Conservation (phyloP, 164 flowering plant genomes). For the Cinnamomum micranthum region DNA sequence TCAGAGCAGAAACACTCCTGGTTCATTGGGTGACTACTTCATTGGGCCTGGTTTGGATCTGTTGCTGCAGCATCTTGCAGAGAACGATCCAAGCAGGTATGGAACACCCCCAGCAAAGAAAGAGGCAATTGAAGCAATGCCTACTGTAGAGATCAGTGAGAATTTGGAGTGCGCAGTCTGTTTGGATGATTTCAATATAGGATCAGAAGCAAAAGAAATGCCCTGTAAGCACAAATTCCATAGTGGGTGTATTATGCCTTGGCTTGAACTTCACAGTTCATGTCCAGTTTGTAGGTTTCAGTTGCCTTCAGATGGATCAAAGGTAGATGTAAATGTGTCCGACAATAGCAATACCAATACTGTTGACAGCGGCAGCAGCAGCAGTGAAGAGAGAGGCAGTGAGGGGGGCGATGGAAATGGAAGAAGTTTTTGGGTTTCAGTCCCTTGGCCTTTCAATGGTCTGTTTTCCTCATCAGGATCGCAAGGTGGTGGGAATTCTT, state of each 20-base stretch:
- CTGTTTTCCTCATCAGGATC: constrained; percentile 47
- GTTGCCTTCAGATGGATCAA: constrained; percentile 61
- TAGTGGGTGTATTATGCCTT: constrained; percentile 55
- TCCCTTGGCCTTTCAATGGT: constrained; percentile 62
- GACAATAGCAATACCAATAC: constrained; percentile 5
- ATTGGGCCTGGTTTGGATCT: constrained; percentile 71
- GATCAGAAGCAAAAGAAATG: constrained; percentile 72
- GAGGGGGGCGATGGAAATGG: constrained; percentile 34
- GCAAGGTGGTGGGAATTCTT: constrained; percentile 29
- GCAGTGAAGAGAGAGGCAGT: constrained; percentile 5
- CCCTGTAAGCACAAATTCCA: constrained; percentile 93
- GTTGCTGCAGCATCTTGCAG: constrained; percentile 80
- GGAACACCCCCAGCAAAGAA: constrained; percentile 90
- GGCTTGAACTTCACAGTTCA: constrained; percentile 90
- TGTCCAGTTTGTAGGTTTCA: constrained; percentile 86
- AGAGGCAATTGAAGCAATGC: constrained; percentile 73
- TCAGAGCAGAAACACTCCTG: constrained; percentile 22
- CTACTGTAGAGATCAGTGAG: constrained; percentile 48
- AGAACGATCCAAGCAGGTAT: constrained; percentile 79
- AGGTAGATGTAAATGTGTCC: constrained; percentile 29
- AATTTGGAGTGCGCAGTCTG: constrained; percentile 63
- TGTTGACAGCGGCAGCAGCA: constrained; percentile 14
- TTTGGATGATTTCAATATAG: constrained; percentile 71
- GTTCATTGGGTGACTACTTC: constrained; percentile 69
- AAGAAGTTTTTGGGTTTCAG: constrained; percentile 42